A percentile compares a stretch with the other conserved stretches of the same genome.
Evolutionary conservation across 23 red algal species (phyloP).

Genomic region (Gracilariopsis chorda): DNA sequence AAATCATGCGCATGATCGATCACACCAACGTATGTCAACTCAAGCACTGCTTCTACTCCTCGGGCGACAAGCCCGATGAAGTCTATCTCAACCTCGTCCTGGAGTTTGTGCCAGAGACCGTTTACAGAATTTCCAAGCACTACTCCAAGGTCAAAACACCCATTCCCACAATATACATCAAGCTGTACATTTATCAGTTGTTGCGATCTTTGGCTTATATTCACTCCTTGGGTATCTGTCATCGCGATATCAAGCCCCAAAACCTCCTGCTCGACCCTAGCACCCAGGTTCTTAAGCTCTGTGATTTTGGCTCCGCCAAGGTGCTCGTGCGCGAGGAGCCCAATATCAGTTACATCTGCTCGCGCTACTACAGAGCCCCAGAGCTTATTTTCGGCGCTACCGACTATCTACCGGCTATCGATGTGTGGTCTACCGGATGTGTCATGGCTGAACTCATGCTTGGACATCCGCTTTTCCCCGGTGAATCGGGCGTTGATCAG

Average conservation of each 20-base stretch:
- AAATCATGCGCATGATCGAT: conserved; percentile 98
- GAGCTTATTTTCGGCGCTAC: conserved; percentile 95
- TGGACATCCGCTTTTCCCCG: conserved; percentile 93
- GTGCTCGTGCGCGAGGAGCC: conserved; percentile 85
- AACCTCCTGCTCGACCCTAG: conserved; percentile 91
- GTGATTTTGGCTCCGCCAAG: conserved; percentile 98
- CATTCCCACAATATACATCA: conserved; percentile 91
- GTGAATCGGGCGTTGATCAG: conserved; percentile 94
- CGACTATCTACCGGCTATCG: conserved; percentile 91
- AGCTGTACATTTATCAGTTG: conserved; percentile 96
- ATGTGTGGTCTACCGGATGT: conserved; percentile 95
- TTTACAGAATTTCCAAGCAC: conserved; percentile 90
- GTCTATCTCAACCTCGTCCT: conserved; percentile 97
- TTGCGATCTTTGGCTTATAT: conserved; percentile 93
- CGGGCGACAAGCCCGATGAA: conserved; percentile 96
- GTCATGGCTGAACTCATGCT: conserved; percentile 97
- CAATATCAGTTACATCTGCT: conserved; percentile 97
- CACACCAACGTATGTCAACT: conserved; percentile 95
- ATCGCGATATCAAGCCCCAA: conserved; percentile 98
- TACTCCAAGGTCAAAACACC: conserved; percentile 89
- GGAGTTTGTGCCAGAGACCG: conserved; percentile 97
- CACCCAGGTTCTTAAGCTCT: conserved; percentile 92
- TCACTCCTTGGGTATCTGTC: conserved; percentile 78
- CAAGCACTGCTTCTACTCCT: conserved; percentile 99
- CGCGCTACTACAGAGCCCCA: conserved; percentile 90